These are phyloP conservation scores for Mollisiaceae sp. DNA, from an alignment of 2,329 filamentous ascomycete species.

Conservation along the genomic window DNA sequence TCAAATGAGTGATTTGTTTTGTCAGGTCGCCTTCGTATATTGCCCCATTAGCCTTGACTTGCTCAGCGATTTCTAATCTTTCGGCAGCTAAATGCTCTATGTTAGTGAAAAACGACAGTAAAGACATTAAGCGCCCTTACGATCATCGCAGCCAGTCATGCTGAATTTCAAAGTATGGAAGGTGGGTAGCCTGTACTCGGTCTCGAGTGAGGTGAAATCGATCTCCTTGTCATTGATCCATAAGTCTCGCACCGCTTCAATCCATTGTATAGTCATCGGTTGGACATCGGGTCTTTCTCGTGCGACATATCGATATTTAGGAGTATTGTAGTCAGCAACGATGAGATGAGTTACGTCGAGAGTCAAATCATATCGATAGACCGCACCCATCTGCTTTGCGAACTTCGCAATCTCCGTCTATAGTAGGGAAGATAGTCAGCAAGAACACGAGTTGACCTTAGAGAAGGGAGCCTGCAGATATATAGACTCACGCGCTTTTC, in stretches of 20 bases:
- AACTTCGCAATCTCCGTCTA: constrained; percentile 63
- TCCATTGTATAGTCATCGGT: constrained; percentile 82
- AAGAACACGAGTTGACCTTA: constrained; percentile 4
- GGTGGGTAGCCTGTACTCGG: constrained; percentile 65
- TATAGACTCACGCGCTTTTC: constrained; percentile 71
- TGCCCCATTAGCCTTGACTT: constrained; percentile 73
- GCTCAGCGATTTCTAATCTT: constrained; percentile 71
- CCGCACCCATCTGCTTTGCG: constrained; percentile 81
- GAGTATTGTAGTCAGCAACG: constrained; percentile 85
- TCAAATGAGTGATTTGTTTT: constrained; percentile 83
- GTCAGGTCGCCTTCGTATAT: constrained; percentile 87
- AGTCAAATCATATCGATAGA: constrained; percentile 90
- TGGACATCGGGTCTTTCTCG: constrained; percentile 85
- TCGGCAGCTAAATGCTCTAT: constrained; percentile 56
- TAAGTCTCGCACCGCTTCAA: constrained; percentile 76
- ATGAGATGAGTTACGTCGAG: constrained; percentile 94
- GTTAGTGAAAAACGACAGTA: constrained; percentile 36
- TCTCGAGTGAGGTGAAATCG: constrained; percentile 73
- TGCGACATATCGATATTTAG: constrained; percentile 95
- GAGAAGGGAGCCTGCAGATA: constrained; percentile 1
- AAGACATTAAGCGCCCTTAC: constrained; percentile 52
- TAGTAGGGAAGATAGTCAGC: constrained; percentile 7
- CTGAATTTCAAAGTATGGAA: constrained; percentile 69
- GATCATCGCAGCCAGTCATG: constrained; percentile 72
- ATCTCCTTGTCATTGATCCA: constrained; percentile 84